These are phyloP conservation scores for Cyberlindnera meyerae DNA, from an alignment of 805 yeast genomes.

Conservation along the genomic window DNA sequence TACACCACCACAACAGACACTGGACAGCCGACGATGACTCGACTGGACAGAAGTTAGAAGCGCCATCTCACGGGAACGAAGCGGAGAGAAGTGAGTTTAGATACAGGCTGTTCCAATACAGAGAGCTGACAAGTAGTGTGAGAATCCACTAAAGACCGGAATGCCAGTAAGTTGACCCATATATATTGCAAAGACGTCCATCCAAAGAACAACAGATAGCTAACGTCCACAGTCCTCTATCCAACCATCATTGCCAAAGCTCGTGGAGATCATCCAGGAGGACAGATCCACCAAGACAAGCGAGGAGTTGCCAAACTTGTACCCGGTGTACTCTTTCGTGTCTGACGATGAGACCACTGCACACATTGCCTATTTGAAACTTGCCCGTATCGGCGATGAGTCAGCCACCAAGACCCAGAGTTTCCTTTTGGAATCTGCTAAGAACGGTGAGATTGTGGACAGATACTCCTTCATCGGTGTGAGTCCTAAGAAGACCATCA, in stretches of 20 bases:
- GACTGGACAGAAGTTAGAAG: no score
- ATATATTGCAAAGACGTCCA: no score
- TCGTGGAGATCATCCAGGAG: conserved; percentile 35
- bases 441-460: conserved; percentile 82
- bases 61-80: no score
- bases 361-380: conserved; percentile 81
- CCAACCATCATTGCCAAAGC: conserved; percentile 48
- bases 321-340: conserved; percentile 74
- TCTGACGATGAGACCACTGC: conserved; percentile 81
- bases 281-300: conserved; percentile 27
- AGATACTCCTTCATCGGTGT: conserved; percentile 90
- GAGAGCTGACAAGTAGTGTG: no score
- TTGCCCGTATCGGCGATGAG: conserved; percentile 56
- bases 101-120: no score
- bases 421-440: conserved; percentile 84
- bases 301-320: conserved; percentile 53
- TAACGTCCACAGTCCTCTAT: conserved; percentile 23
- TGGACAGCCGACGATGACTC: no score
- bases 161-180: no score
- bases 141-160: no score
- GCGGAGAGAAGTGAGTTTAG: no score
- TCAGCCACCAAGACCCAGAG: conserved; percentile 52
- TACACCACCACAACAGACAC: no score
- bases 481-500: conserved; percentile 74
- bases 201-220: no score